Percentiles rank a stretch among this genome's conserved stretches.
phyloP scores from a whole-genome alignment of 73 alveolate species.

The Symbiodinium natans region DNA sequence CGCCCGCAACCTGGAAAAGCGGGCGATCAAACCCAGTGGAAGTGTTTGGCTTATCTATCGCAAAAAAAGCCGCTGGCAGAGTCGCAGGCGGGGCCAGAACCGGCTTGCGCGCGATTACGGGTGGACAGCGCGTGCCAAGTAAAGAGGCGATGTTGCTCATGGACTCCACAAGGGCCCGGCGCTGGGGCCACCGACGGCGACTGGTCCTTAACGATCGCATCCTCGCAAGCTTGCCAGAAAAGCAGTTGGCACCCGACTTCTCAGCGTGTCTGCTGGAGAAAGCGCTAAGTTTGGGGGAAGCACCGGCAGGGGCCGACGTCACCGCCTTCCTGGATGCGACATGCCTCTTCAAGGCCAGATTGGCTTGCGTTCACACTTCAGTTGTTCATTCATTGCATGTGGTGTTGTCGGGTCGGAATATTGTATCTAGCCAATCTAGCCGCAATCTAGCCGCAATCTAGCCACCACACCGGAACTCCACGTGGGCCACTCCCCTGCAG shows the following conservation, averaged over 20 bases:
- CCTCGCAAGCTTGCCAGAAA: constrained; percentile 47
- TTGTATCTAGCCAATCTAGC: too few relatives aligned
- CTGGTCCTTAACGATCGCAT: constrained; percentile 63
- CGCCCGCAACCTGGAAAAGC: constrained; percentile 82
- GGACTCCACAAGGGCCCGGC: constrained; percentile 67
- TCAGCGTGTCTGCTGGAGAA: constrained; percentile 15
- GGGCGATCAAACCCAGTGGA: constrained; percentile 50
- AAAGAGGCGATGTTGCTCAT: constrained; percentile 65
- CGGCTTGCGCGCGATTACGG: constrained; percentile 74
- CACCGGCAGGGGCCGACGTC: constrained; percentile 59
- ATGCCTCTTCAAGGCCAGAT: constrained; percentile 39
- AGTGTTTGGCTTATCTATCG: constrained; percentile 42
- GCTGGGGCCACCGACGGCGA: constrained; percentile 80
- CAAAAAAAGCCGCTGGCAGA: constrained; percentile 73
- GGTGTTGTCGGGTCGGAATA: neutral
- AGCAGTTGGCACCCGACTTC: constrained; percentile 16
- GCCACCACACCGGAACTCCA: too few relatives aligned
- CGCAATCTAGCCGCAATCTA: too few relatives aligned
- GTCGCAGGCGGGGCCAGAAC: constrained; percentile 73
- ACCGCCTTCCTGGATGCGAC: constrained; percentile 70
- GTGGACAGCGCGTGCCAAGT: constrained; percentile 67
- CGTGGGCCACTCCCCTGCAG: too few relatives aligned
- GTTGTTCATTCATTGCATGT: too few relatives aligned
- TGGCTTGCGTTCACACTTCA: neutral
- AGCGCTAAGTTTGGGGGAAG: constrained; percentile 58